Evolutionary conservation across 2,329 filamentous ascomycete species (phyloP).

Genomic region (Neopestalotiopsis clavispora): DNA sequence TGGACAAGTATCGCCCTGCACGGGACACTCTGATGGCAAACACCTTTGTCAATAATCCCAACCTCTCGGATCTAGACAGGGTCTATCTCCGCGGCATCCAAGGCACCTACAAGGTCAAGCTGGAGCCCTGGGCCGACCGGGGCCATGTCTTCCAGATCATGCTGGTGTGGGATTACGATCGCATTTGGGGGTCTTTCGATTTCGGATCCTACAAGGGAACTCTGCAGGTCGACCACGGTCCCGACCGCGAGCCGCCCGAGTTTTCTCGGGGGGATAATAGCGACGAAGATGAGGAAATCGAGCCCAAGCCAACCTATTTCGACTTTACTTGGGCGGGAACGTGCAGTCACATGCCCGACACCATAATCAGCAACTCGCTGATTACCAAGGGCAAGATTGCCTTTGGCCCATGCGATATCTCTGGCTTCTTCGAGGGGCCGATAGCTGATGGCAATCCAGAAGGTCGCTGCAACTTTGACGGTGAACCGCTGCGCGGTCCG

Average conservation of each 20-base stretch:
- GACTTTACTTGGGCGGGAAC: constrained; percentile 11
- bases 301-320: neutral
- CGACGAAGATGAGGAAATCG: neutral
- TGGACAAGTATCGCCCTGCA: constrained; percentile 12
- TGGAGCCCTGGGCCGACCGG: neutral
- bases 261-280: neutral
- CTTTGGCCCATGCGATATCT: neutral
- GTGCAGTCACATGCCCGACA: neutral
- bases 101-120: constrained; percentile 5
- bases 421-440: constrained; percentile 11
- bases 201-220: constrained; percentile 11
- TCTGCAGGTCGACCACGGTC: constrained; percentile 10
- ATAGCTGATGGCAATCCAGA: neutral
- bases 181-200: constrained; percentile 13
- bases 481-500: neutral
- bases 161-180: constrained; percentile 13
- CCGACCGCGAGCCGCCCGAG: constrained; percentile 13
- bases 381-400: constrained; percentile 14
- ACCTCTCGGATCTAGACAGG: constrained; percentile 7
- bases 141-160: constrained; percentile 10
- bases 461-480: neutral
- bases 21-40: constrained; percentile 9
- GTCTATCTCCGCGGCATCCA: constrained; percentile 15
- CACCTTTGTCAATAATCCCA: constrained; percentile 10
- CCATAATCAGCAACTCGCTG: constrained; percentile 5